Conservation (phyloP, 2,329 filamentous ascomycete species). For the Aspergillus pseudonomiae region DNA sequence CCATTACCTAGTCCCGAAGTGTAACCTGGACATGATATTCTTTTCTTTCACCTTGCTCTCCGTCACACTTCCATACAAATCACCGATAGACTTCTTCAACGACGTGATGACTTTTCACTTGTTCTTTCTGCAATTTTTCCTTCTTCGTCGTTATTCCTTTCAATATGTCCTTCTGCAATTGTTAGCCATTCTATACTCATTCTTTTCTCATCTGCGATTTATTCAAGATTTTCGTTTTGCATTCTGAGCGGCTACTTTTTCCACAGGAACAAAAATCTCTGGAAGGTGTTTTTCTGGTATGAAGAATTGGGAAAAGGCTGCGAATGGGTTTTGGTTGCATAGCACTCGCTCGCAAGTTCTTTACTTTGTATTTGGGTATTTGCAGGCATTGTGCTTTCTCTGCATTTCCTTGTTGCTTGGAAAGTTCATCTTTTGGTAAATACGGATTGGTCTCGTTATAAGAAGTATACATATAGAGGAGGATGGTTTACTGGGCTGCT, state of each 20-base stretch:
- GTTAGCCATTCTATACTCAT: conserved; percentile 1
- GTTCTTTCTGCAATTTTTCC: conserved; percentile 16
- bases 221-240: conserved; percentile 18
- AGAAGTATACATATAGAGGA: conserved; percentile 15
- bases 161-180: background rate
- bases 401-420: conserved; percentile 1
- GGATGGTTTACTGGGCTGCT: background rate
- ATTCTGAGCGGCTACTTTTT: conserved; percentile 30
- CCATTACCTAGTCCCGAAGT: conserved; percentile 12
- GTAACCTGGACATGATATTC: conserved; percentile 1
- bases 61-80: conserved; percentile 11
- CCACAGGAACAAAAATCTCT: conserved; percentile 20
- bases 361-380: conserved; percentile 12
- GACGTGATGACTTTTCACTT: conserved; percentile 31
- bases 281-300: conserved; percentile 22
- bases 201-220: conserved; percentile 12
- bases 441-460: conserved; percentile 10
- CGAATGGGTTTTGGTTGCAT: conserved; percentile 18
- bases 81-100: conserved; percentile 25
- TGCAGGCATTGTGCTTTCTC: conserved; percentile 2
- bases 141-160: conserved; percentile 9
- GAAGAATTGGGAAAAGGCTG: conserved; percentile 20
- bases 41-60: conserved; percentile 10
- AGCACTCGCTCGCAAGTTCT: conserved; percentile 18
- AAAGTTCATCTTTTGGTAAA: conserved; percentile 8